Base-by-base conservation (phyloP, 106 monocot species). In the Apostasia shenzhenica region DNA sequence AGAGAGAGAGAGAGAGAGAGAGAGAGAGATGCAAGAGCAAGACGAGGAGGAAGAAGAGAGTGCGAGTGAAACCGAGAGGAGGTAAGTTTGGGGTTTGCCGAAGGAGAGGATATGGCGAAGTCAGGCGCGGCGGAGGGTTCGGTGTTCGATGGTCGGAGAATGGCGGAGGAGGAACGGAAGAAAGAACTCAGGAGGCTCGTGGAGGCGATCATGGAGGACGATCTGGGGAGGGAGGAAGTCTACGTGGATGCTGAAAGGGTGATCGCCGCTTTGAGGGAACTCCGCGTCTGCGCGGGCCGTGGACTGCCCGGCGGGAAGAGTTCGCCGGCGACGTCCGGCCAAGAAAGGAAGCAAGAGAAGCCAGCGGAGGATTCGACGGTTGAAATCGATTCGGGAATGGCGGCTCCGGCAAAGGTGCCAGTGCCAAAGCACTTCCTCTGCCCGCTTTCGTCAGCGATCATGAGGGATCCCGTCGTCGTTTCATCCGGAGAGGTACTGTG, bases 401-500 rank as follows among this genome's bases (percentile, higher is more conserved):
- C 40, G 41, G 39, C 39, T 8, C 39, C 6, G 40, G 8, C 10
- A 26, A 6, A 26, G 63, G 10, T 26, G 14, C 54, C 54, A 48
- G 64, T 83, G 0, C 94, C 94, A 7, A 66, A 79, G 76, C 80
- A 83, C 3, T 95, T 91, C 69, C 44, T 91, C 2, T 95, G 94
- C 73, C 91, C 94, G 6, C 81, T 95, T 7, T 95, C 94, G 14
- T 62, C 74, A 2, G 81, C 88, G 73, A 64, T 95, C 59, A 95
- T 95, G 94, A 75, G 70, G 73, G 94, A 95, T 71, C 91, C 91
- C n/a, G 94, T 95, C 56, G 74, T 91, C 57, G 64, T 86, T 57
- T 67, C 83, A 38, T 79, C 88, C 54, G 94, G 94, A 46, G 73
- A 91, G 91, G 94, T 91, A 55, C 10, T 26, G 26, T 26, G 37